phyloP scores from a whole-genome alignment of 2,329 filamentous ascomycete genomes.

The Calycina herbarum region DNA sequence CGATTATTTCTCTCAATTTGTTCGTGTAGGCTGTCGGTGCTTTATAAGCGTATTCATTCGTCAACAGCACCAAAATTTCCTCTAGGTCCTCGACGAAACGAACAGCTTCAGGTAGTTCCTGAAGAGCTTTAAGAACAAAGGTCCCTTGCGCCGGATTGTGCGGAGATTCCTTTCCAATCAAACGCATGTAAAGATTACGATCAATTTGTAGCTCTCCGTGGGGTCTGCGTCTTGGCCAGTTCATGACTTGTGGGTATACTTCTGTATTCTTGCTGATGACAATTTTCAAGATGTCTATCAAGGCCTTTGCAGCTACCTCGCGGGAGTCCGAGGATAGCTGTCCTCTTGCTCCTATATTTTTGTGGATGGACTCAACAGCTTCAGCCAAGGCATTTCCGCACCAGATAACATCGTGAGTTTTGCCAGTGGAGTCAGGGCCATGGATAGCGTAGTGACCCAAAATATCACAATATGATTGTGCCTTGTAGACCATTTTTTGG shows the following conservation, averaged over 20 bases:
- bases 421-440: constrained; percentile 23
- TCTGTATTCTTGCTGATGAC: constrained; percentile 32
- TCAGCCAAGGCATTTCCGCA: constrained; percentile 30
- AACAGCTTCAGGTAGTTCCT: constrained; percentile 30
- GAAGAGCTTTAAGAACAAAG: constrained; percentile 33
- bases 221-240: constrained; percentile 25
- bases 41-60: constrained; percentile 18
- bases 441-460: constrained; percentile 30
- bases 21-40: constrained; percentile 25
- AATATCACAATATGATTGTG: constrained; percentile 21
- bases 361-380: constrained; percentile 30
- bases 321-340: constrained; percentile 24
- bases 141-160: constrained; percentile 23
- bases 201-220: constrained; percentile 30
- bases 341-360: constrained; percentile 22
- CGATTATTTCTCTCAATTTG: constrained; percentile 26
- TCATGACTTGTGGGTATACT: constrained; percentile 15
- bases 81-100: constrained; percentile 28
- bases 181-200: constrained; percentile 33
- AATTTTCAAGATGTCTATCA: constrained; percentile 31
- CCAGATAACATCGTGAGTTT: constrained; percentile 30
- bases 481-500: constrained; percentile 29
- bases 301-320: constrained; percentile 28
- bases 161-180: constrained; percentile 29
- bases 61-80: constrained; percentile 22